A percentile compares a stretch with the other conserved stretches of the same genome.
These are phyloP conservation scores for Glebionis coronaria DNA, from an alignment of 129 eudicot species.

Conservation along the genomic window DNA sequence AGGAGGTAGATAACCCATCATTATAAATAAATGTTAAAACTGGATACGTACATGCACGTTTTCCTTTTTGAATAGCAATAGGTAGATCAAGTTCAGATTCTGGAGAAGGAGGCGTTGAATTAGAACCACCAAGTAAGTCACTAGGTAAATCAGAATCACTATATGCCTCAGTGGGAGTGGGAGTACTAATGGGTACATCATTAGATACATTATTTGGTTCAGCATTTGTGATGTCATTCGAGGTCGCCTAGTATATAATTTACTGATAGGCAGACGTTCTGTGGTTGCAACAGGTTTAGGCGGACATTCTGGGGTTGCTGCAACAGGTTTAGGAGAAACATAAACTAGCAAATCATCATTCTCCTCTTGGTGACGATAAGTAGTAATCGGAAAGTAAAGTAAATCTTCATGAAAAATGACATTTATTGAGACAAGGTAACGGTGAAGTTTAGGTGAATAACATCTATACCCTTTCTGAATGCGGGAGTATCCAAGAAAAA, in stretches of 20 bases:
- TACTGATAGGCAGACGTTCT: neutral
- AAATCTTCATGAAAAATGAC: slow-evolving; percentile 9
- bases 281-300: too few relatives aligned
- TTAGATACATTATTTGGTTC: too few relatives aligned
- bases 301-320: too few relatives aligned
- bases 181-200: too few relatives aligned
- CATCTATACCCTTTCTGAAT: neutral
- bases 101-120: neutral
- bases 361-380: neutral
- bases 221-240: too few relatives aligned
- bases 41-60: neutral
- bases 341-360: neutral
- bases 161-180: too few relatives aligned
- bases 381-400: neutral
- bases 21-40: neutral
- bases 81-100: neutral
- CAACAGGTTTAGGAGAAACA: neutral
- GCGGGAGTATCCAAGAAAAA: slow-evolving; percentile 1
- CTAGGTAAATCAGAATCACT: neutral
- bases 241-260: neutral
- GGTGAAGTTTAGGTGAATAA: neutral
- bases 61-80: neutral
- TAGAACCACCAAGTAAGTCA: neutral
- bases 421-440: neutral
- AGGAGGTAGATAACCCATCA: neutral